These are phyloP conservation scores for Rhododendron simsii DNA, from an alignment of 148 eudicot species.

Conservation along the genomic window DNA sequence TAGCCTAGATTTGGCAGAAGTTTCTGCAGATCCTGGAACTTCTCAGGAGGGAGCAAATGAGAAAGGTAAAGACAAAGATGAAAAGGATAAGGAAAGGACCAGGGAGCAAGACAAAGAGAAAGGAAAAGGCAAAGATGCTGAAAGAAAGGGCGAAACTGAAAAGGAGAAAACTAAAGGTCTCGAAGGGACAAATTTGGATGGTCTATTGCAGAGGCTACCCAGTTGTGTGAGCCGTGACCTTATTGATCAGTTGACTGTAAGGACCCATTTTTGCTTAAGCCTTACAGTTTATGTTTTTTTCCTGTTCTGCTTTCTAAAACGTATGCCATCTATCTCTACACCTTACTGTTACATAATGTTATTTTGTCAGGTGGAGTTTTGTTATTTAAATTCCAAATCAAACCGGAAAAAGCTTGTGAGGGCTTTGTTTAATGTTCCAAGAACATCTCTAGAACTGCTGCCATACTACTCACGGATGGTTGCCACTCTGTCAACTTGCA, in stretches of 20 bases:
- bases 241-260: conserved; percentile 90
- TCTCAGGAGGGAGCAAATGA: conserved; percentile 54
- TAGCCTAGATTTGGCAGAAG: conserved; percentile 46
- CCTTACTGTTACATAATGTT: conserved; percentile 10
- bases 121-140: conserved; percentile 77
- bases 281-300: background rate
- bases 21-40: conserved; percentile 47
- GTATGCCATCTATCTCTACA: background rate
- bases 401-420: conserved; percentile 91
- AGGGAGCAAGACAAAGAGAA: conserved; percentile 76
- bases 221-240: conserved; percentile 97
- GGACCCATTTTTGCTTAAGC: conserved; percentile 7
- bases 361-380: conserved; percentile 75
- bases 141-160: conserved; percentile 65
- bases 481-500: conserved; percentile 89
- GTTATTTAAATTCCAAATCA: conserved; percentile 86
- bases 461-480: conserved; percentile 98
- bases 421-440: conserved; percentile 82
- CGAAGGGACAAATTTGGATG: conserved; percentile 83
- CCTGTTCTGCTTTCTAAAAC: background rate
- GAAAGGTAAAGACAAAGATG: conserved; percentile 73
- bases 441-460: conserved; percentile 88
- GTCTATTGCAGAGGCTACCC: conserved; percentile 85
- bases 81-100: conserved; percentile 57
- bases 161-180: conserved; percentile 81